Percentiles rank a stretch among this genome's conserved stretches.
Evolutionary conservation across 2,329 filamentous ascomycete species (phyloP).

Genomic region (Lachnellula suecica): DNA sequence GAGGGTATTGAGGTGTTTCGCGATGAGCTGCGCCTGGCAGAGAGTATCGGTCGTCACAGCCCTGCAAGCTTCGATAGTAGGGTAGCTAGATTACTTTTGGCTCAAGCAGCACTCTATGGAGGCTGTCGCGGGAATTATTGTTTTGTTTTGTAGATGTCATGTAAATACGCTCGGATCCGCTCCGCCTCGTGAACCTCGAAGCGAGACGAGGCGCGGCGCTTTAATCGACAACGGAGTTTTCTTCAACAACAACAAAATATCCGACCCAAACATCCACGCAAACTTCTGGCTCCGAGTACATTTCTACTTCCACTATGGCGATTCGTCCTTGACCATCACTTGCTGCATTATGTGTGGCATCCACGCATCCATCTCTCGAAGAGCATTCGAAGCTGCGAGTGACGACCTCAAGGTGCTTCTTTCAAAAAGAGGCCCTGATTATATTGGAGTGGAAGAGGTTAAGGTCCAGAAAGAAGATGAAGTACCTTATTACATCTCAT

Average conservation of each 20-base stretch:
- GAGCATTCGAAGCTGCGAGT: conserved; percentile 31
- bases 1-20: conserved; percentile 1
- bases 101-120: neutral
- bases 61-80: neutral
- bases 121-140: no score
- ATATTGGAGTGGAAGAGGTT: conserved; percentile 45
- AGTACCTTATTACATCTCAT: conserved; percentile 49
- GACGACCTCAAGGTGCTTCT: conserved; percentile 45
- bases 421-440: conserved; percentile 59
- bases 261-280: neutral
- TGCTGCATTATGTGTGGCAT: conserved; percentile 58
- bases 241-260: neutral
- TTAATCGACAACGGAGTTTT: no score
- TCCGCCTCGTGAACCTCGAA: no score
- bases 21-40: neutral
- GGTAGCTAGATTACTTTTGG: neutral
- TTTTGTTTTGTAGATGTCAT: neutral
- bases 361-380: conserved; percentile 47
- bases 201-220: no score
- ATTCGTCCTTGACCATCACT: neutral
- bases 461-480: conserved; percentile 28
- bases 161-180: neutral
- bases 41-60: no score
- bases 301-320: neutral
- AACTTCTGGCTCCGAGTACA: neutral